Base-by-base conservation (phyloP, 1,284 basidiomycete species). In the Apiotrichum laibachii region DNA sequence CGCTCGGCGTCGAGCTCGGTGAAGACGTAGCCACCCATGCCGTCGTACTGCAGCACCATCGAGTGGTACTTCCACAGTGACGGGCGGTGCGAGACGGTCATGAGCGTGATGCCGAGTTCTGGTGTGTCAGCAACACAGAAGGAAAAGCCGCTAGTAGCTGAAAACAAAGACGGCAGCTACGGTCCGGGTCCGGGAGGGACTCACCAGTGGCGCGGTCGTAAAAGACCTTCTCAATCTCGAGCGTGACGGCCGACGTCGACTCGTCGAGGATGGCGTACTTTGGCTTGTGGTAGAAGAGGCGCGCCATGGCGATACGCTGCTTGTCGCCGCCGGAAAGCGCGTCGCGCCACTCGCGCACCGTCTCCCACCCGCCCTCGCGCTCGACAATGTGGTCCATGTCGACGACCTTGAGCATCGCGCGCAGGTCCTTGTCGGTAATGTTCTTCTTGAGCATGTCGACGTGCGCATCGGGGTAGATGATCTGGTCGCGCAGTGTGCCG, bases 241-340 rank as follows among this genome's bases (percentile, higher is more conserved):
- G 84, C 7, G 94, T 94, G 13, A 99, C 93, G 0, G 95, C 86
- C 13, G 88, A 90, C 1, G 95, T 98, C 63, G 93, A 95, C 76
- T 99, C 95, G 72, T 98, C 95, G 46, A 98, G 82, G 56, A 99
- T 93, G 6, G 94, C 95, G 69, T 95, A 98, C 90, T 92, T 93
- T 19, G 95, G 95, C 64, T 84, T 83, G 76, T 99, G 95, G 78
- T 98, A 99, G 78, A 97, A 99, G 65, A 99, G 77, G 62, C 95
- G 82, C 8, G 93, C 94, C 92, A 96, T 98, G 0, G 95, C 95
- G 62, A 99, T 90, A 76, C 95, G 70, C 73, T 84, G 82, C 72
- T 84, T 83, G 70, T 84, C 83, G 9, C 81, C 82, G 2, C 75
- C 94, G 66, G 89, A 92, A 37, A 99, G 80, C 1, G 90, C 86